These are phyloP conservation scores for Uronychia binucleata DNA, from an alignment of 73 alveolate genomes.

Conservation along the genomic window DNA sequence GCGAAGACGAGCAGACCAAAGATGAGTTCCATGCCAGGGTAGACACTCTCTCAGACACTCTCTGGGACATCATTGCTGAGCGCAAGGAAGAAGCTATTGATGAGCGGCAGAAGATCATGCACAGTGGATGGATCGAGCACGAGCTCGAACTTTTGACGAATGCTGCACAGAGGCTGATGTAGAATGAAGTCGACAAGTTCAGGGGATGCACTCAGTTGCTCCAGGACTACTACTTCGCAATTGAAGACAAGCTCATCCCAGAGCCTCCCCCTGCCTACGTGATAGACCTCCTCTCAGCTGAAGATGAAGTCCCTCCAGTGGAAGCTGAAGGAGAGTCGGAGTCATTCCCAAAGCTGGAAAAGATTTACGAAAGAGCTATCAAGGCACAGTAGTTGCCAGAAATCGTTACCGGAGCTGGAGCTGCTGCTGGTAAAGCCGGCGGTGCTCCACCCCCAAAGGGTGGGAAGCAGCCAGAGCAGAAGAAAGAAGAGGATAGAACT, in stretches of 20 bases:
- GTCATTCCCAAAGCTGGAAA: constrained; percentile 85
- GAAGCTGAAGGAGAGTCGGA: constrained; percentile 77
- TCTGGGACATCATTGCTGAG: constrained; percentile 93
- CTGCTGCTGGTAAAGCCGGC: constrained; percentile 83
- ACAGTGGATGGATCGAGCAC: constrained; percentile 91
- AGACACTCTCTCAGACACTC: constrained; percentile 92
- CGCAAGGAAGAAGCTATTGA: constrained; percentile 91
- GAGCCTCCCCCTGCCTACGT: constrained; percentile 56
- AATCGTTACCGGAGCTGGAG: constrained; percentile 79
- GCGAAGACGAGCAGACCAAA: constrained; percentile 94
- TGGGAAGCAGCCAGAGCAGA: constrained; percentile 86
- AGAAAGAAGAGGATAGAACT: constrained; percentile 78
- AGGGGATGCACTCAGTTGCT: constrained; percentile 78
- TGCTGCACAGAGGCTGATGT: constrained; percentile 77
- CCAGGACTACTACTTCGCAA: constrained; percentile 89
- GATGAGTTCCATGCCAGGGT: constrained; percentile 96
- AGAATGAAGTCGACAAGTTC: constrained; percentile 89
- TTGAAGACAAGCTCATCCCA: constrained; percentile 82
- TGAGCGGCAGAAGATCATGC: constrained; percentile 89
- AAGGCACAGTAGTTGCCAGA: constrained; percentile 64
- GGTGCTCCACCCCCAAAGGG: constrained; percentile 87
- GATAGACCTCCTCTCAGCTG: constrained; percentile 64
- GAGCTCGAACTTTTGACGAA: constrained; percentile 79
- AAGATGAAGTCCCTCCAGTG: constrained; percentile 84
- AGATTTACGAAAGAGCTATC: constrained; percentile 81